phyloP scores from a whole-genome alignment of 257 asterid genomes.

The Solanum virginianum region DNA sequence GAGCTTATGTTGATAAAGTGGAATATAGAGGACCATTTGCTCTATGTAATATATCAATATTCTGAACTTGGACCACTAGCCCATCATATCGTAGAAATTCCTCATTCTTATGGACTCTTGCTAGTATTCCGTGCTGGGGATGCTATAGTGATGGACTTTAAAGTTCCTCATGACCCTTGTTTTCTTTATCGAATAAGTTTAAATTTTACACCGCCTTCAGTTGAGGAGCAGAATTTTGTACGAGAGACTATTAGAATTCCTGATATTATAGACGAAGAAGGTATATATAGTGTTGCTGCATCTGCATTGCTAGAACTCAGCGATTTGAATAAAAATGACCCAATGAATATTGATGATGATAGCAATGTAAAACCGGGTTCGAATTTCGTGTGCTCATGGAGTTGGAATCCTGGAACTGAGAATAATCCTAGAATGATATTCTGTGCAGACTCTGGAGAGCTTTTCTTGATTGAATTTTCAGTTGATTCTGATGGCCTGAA shows the following conservation, averaged over 20 bases:
- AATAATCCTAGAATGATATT: slow-evolving; percentile 60
- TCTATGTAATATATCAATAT: slow-evolving; percentile 57
- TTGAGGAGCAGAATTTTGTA: slow-evolving; percentile 47
- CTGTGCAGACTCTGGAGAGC: slow-evolving; percentile 85
- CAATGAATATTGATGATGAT: slow-evolving; percentile 80
- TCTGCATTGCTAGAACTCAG: slow-evolving; percentile 95
- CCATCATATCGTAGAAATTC: slow-evolving; percentile 84
- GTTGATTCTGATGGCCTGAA: slow-evolving; percentile 56
- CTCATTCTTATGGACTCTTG: slow-evolving; percentile 65
- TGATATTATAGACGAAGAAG: slow-evolving; percentile 89
- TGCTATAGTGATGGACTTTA: slow-evolving; percentile 78
- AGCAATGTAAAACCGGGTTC: slow-evolving; percentile 45
- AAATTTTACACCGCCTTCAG: slow-evolving; percentile 39
- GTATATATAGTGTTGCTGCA: slow-evolving; percentile 79
- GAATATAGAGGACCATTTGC: slow-evolving; percentile 47
- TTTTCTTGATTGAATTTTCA: slow-evolving; percentile 51
- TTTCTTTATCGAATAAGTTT: slow-evolving; percentile 54
- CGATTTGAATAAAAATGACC: slow-evolving; percentile 69
- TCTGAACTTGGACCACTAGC: slow-evolving; percentile 83
- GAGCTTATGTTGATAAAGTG: slow-evolving; percentile 79
- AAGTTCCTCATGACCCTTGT: slow-evolving; percentile 53
- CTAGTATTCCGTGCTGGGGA: slow-evolving; percentile 91
- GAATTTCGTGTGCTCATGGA: slow-evolving; percentile 83
- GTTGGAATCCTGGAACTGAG: slow-evolving; percentile 68
- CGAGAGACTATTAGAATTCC: slow-evolving; percentile 47